phyloP scores from a whole-genome alignment of 225 moss, liverwort and hornwort species.

The Neckera pumila region DNA sequence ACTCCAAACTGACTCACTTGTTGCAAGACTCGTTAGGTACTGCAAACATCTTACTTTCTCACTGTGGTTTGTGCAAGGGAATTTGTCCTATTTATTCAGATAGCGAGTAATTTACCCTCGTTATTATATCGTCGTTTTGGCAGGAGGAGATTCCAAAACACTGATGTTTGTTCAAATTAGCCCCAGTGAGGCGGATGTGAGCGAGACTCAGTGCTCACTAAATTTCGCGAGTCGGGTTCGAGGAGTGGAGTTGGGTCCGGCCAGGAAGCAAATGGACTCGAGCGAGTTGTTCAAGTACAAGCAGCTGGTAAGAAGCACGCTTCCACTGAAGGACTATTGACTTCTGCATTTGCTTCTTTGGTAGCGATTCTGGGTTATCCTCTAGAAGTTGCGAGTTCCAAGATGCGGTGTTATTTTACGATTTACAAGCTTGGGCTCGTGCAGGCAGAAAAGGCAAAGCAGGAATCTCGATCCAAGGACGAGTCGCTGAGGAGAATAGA shows the following conservation, averaged over 20 bases:
- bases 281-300: constrained; percentile 90
- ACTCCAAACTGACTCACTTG: constrained; percentile 89
- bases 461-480: constrained; percentile 66
- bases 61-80: not conserved
- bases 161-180: constrained; percentile 97
- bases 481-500: constrained; percentile 61
- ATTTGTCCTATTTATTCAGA: too few relatives aligned
- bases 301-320: constrained; percentile 46
- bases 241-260: constrained; percentile 90
- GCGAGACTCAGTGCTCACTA: constrained; percentile 76
- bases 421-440: not conserved
- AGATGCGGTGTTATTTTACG: not conserved
- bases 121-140: not conserved
- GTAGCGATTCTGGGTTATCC: too few relatives aligned
- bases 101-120: not conserved
- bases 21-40: constrained; percentile 93
- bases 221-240: constrained; percentile 93
- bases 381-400: not conserved
- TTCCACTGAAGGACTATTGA: not conserved
- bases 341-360: not conserved
- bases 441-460: constrained; percentile 82
- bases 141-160: constrained; percentile 94
- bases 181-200: constrained; percentile 73
- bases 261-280: constrained; percentile 78
- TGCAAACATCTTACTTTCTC: too few relatives aligned